phyloP scores from a whole-genome alignment of 2,329 filamentous ascomycete genomes.

The Hypocrella siamensis region DNA sequence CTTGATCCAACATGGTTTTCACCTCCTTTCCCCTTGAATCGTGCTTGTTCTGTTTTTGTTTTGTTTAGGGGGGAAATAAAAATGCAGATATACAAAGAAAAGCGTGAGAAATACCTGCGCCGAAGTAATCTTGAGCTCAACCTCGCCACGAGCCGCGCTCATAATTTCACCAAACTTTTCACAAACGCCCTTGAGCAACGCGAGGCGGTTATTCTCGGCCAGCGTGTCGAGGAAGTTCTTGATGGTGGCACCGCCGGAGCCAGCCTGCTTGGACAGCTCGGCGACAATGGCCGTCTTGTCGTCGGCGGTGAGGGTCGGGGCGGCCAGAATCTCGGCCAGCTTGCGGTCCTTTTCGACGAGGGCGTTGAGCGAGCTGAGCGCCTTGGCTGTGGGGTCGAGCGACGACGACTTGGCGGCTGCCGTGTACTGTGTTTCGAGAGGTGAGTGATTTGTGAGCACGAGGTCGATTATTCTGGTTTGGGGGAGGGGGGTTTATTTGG shows the following conservation, averaged over 20 bases:
- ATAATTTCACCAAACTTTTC: constrained; percentile 82
- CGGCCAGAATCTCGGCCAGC: constrained; percentile 57
- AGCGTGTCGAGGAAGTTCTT: constrained; percentile 88
- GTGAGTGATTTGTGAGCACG: too few species aligned
- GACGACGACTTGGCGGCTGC: constrained; percentile 76
- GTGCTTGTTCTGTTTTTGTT: too few species aligned
- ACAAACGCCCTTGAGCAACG: constrained; percentile 64
- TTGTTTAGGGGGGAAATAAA: too few species aligned
- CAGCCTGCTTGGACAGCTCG: constrained; percentile 76
- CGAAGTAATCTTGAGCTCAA: constrained; percentile 83
- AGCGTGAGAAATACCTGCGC: constrained; percentile 53
- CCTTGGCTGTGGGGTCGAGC: constrained; percentile 74
- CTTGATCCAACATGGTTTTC: too few species aligned
- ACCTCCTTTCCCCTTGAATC: too few species aligned
- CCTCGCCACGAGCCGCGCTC: constrained; percentile 77
- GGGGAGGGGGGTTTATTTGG: not conserved
- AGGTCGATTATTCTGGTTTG: too few species aligned
- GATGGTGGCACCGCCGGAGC: constrained; percentile 62
- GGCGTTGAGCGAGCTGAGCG: constrained; percentile 53
- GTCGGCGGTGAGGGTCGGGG: constrained; percentile 59
- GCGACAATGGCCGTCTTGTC: constrained; percentile 80
- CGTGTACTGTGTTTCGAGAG: constrained; percentile 59
- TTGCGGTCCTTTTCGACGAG: constrained; percentile 73
- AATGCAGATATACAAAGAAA: too few species aligned
- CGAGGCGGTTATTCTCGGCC: constrained; percentile 91